Evolutionary conservation across 177 flowering plant species (phyloP).

Genomic region (Vitis hybrid): DNA sequence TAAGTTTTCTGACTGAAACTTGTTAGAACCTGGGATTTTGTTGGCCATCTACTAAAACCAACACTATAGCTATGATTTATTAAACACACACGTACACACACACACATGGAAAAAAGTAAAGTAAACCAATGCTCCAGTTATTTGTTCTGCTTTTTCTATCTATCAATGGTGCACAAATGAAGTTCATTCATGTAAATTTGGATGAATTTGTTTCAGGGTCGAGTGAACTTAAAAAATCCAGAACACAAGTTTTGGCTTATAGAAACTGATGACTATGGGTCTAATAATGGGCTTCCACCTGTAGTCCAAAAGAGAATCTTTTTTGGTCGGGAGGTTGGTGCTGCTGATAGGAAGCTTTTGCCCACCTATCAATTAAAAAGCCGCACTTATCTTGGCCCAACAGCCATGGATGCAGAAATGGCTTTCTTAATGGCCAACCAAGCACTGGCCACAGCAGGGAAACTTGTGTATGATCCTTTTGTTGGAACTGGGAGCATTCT

Average conservation of each 20-base stretch:
- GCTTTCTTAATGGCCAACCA: conserved; percentile 99
- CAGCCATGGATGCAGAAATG: conserved; percentile 99
- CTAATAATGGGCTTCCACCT: conserved; percentile 92
- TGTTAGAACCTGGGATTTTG: too few species aligned
- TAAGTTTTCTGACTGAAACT: too few species aligned
- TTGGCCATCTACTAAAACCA: too few species aligned
- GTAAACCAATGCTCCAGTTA: too few species aligned
- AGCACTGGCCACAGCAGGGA: conserved; percentile 75
- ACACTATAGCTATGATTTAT: too few species aligned
- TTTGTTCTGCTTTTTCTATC: too few species aligned
- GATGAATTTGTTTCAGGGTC: conserved; percentile 59
- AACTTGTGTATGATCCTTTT: conserved; percentile 93
- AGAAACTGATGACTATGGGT: conserved; percentile 87
- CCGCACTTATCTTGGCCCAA: conserved; percentile 92
- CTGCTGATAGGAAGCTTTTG: conserved; percentile 83
- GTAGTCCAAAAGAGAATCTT: conserved; percentile 64
- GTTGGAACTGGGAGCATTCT: conserved; percentile 99
- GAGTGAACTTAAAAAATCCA: conserved; percentile 73
- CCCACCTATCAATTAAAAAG: conserved; percentile 92
- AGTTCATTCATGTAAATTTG: background rate
- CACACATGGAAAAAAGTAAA: too few species aligned
- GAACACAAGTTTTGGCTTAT: conserved; percentile 85
- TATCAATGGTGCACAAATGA: background rate
- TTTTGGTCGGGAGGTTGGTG: conserved; percentile 93
- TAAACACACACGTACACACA: too few species aligned